A percentile compares a stretch with the other conserved stretches of the same genome.
phyloP scores from a whole-genome alignment of 2,329 filamentous ascomycete genomes.

The Aspergillus ruber region DNA sequence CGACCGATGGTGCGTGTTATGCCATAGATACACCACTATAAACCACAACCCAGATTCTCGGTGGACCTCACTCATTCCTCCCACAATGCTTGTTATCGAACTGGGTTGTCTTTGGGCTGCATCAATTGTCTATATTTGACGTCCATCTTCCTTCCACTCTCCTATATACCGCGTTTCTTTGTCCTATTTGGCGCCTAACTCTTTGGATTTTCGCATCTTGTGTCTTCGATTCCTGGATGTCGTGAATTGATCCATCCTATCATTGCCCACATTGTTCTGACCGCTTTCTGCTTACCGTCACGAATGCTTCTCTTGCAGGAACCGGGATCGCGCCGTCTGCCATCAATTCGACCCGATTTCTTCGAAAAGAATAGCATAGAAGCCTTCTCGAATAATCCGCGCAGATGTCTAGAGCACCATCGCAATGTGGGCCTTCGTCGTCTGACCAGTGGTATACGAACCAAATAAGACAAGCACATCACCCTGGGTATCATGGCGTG shows the following conservation, averaged over 20 bases:
- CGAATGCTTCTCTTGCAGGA: constrained; percentile 11
- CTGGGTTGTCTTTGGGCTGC: not conserved
- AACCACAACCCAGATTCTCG: not conserved
- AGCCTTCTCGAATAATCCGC: constrained; percentile 1
- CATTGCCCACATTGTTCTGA: not conserved
- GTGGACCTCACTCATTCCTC: not conserved
- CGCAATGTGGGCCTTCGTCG: constrained; percentile 21
- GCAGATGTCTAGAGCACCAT: constrained; percentile 28
- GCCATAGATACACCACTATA: not conserved
- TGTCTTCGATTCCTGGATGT: not conserved
- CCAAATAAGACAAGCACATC: constrained; percentile 8
- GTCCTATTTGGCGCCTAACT: not conserved
- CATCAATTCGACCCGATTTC: not conserved
- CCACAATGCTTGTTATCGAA: not conserved
- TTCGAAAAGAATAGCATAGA: not conserved
- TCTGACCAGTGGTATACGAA: constrained; percentile 17
- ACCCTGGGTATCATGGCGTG: constrained; percentile 7
- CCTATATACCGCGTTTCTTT: not conserved
- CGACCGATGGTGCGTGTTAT: not conserved
- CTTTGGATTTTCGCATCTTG: not conserved
- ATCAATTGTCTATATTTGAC: not conserved
- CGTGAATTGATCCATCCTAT: not conserved
- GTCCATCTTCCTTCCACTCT: not conserved
- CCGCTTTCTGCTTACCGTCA: constrained; percentile 7
- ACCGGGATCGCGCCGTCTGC: not conserved